phyloP scores from a whole-genome alignment of 495 filamentous ascomycete genomes.

The Diplogelasinospora grovesii region DNA sequence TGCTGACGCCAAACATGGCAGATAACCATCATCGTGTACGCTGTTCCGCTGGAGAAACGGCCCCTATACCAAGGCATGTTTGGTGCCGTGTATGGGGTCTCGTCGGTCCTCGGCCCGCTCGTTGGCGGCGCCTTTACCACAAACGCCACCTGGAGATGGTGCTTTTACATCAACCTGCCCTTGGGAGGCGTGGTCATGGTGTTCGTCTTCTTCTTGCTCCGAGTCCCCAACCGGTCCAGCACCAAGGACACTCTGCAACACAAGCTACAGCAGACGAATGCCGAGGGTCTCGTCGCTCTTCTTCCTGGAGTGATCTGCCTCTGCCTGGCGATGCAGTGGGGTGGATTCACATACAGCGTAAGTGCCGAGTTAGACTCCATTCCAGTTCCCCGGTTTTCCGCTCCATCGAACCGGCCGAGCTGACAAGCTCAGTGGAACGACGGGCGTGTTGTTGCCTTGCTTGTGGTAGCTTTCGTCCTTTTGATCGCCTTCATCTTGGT shows the following conservation, averaged over 20 bases:
- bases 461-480: conserved; percentile 42
- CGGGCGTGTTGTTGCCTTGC: conserved; percentile 46
- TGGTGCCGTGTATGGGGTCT: conserved; percentile 8
- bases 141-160: conserved; percentile 30
- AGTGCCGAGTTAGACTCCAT: no score
- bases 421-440: conserved; percentile 48
- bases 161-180: conserved; percentile 36
- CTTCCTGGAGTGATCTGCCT: conserved; percentile 46
- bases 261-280: conserved; percentile 30
- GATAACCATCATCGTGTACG: conserved; percentile 43
- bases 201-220: conserved; percentile 33
- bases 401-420: no score
- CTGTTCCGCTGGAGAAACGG: conserved; percentile 35
- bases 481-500: conserved; percentile 33
- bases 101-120: conserved; percentile 22
- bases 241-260: not conserved
- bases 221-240: conserved; percentile 21
- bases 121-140: conserved; percentile 47
- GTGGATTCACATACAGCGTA: conserved; percentile 51
- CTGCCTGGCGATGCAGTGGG: conserved; percentile 56
- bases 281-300: conserved; percentile 39
- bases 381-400: no score
- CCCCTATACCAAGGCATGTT: conserved; percentile 30
- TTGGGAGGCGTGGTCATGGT: conserved; percentile 20
- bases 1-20: no score